Base-by-base conservation (phyloP, 2,329 filamentous ascomycete genomes). In the Cercospora sp. region DNA sequence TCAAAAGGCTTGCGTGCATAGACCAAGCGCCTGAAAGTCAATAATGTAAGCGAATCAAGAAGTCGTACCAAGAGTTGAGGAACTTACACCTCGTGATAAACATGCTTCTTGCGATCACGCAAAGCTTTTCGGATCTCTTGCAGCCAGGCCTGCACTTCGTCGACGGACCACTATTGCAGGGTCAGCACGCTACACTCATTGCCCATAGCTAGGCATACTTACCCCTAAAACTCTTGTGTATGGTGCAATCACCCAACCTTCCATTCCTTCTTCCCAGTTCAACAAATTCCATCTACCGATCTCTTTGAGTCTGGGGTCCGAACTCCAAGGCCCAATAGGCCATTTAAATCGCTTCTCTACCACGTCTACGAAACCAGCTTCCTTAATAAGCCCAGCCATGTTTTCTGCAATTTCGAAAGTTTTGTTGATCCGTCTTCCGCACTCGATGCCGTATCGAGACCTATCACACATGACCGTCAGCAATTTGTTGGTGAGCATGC, bases 291-390 rank as follows among this genome's bases (percentile, higher is more conserved):
- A 77, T 26, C 70, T 65, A 16, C 81, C 80, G 49, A 80, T 75
- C 63, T 81, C 78, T 71, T 82, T 82, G 61, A 79, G 65, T 61
- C 72, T 76, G 34, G 73, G 70, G 65, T 81, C 80, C 6, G 71
- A 75, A 40, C 76, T 76, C 82, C 82, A 84, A 9, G 78, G 76
- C 3, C 80, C 80, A 16, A 83, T 74, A 0, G 82, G 81, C 77
- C 80, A 79, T 63, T 81, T 80, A 71, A 77, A 82, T 40, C 73
- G 73, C 66, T 73, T 73, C 72, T 83, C 80, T 9, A 80, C 77
- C 1, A 85, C 79, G 68, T 84, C 80, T 4, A 79, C 79, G 70
- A 85, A 85, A 2, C 84, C 83, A 73, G 80, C 80, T 77, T 74
- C 70, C 3, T 32, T 63, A 26, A 77, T 74, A 26, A 73, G 32